A percentile compares a stretch with the other conserved stretches of the same genome.
Conservation (phyloP, 441 rosid species). For the Jatropha podagrica region DNA sequence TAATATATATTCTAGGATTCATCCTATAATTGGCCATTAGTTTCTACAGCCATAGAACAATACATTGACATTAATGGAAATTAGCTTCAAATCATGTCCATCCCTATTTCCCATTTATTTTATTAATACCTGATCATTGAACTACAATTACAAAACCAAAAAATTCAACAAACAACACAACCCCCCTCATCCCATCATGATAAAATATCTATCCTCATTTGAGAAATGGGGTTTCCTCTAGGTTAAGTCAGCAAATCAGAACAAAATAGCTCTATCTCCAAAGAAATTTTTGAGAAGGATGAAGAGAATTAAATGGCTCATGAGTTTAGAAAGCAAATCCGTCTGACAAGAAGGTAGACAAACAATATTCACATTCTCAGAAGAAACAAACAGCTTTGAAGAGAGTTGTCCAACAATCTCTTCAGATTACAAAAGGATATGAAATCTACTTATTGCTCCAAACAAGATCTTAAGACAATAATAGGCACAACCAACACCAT, state of each 20-base stretch:
- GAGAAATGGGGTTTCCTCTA: neutral
- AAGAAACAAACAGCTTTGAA: slow-evolving; percentile 14
- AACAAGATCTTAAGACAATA: neutral
- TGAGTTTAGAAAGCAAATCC: neutral
- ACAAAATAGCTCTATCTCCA: neutral
- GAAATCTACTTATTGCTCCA: slow-evolving; percentile 5
- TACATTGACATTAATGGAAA: neutral
- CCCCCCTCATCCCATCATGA: neutral
- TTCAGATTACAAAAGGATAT: slow-evolving; percentile 2
- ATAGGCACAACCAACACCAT: slow-evolving; percentile 7
- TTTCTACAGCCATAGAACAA: slow-evolving; percentile 3
- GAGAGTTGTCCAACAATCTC: slow-evolving; percentile 11
- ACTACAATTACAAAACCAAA: neutral
- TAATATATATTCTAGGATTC: neutral
- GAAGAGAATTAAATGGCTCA: neutral
- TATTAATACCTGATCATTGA: neutral
- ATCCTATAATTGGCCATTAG: neutral
- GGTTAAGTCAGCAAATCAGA: neutral
- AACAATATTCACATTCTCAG: neutral
- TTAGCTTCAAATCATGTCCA: neutral
- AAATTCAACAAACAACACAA: neutral
- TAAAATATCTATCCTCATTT: neutral
- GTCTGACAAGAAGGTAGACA: neutral
- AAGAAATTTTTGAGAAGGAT: neutral
- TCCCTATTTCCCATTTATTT: neutral